Evolutionary conservation across 1,139 yeast genomes (phyloP).

Genomic region (Taphrina pruni): DNA sequence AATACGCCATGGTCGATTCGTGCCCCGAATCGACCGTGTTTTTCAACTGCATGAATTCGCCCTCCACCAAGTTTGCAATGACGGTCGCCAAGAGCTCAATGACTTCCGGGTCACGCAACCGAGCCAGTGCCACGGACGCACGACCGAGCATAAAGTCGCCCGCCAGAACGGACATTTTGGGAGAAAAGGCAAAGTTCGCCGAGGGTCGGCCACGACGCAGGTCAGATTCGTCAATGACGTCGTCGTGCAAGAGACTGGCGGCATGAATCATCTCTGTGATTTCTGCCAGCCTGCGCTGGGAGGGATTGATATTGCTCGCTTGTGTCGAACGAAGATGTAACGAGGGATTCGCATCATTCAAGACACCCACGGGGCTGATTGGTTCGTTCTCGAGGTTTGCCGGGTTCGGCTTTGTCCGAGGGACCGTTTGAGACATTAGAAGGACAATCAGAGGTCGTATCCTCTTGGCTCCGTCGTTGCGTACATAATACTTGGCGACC

Average conservation of each 20-base stretch:
- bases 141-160: conserved; percentile 95
- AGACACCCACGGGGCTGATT: conserved; percentile 77
- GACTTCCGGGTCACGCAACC: conserved; percentile 94
- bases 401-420: conserved; percentile 60
- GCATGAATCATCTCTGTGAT: conserved; percentile 98
- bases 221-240: conserved; percentile 92
- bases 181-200: conserved; percentile 91
- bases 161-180: conserved; percentile 96
- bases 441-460: conserved; percentile 90
- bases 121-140: conserved; percentile 93
- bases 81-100: conserved; percentile 93
- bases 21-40: conserved; percentile 68
- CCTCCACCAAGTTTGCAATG: conserved; percentile 95
- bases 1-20: conserved; percentile 82
- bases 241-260: conserved; percentile 95
- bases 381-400: conserved; percentile 50
- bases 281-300: conserved; percentile 93
- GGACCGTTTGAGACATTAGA: conserved; percentile 78
- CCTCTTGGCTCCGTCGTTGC: conserved; percentile 87
- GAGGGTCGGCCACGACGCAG: conserved; percentile 88
- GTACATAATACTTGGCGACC: conserved; percentile 90
- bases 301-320: conserved; percentile 73
- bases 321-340: conserved; percentile 55
- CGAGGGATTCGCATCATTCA: conserved; percentile 85
- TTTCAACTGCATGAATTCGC: conserved; percentile 97